Evolutionary conservation across 73 alveolate species (phyloP).

Genomic region (Uronychia setigera): DNA sequence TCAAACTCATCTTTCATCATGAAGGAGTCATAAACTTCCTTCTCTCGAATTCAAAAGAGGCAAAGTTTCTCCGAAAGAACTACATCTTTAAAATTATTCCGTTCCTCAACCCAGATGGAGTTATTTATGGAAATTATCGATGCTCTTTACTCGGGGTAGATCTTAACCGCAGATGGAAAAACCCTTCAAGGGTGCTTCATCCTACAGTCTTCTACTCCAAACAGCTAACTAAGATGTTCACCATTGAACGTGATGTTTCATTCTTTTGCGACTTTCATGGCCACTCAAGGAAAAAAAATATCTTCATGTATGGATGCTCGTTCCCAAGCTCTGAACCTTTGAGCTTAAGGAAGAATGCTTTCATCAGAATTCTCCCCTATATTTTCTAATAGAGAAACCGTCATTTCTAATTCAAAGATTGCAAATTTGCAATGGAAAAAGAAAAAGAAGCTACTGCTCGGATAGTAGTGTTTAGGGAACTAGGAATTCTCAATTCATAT

Average conservation of each 20-base stretch:
- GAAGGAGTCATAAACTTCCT: conserved; percentile 77
- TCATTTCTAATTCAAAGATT: conserved; percentile 5
- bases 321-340: conserved; percentile 18
- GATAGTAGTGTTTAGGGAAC: conserved; percentile 21
- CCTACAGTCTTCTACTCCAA: conserved; percentile 73
- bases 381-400: conserved; percentile 18
- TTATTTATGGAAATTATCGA: conserved; percentile 80
- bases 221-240: conserved; percentile 55
- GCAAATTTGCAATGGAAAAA: conserved; percentile 28
- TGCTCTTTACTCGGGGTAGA: conserved; percentile 82
- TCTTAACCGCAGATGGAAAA: conserved; percentile 79
- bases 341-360: conserved; percentile 15
- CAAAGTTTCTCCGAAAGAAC: conserved; percentile 59
- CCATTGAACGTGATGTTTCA: conserved; percentile 65
- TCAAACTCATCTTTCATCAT: conserved; percentile 80
- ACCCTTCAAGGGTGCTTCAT: conserved; percentile 73
- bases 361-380: conserved; percentile 32
- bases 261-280: conserved; percentile 80
- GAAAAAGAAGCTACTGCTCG: conserved; percentile 36
- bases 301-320: conserved; percentile 66
- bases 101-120: conserved; percentile 88
- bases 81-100: conserved; percentile 80
- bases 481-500: conserved; percentile 12
- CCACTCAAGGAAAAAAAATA: conserved; percentile 74
- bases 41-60: conserved; percentile 48